phyloP scores from a whole-genome alignment of 805 yeast genomes.

The Kurtzmaniella fragi region DNA sequence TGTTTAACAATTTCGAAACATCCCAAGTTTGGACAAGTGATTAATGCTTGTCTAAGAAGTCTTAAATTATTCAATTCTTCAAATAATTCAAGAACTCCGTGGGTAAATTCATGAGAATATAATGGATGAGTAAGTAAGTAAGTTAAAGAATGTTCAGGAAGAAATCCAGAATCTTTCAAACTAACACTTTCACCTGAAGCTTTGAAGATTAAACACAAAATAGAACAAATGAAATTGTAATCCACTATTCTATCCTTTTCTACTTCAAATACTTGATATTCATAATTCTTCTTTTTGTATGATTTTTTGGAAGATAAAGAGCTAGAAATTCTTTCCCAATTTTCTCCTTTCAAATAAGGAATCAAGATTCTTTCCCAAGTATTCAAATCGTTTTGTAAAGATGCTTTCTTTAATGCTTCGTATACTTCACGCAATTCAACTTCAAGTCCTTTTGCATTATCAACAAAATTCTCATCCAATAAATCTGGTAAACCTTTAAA shows the following conservation, averaged over 20 bases:
- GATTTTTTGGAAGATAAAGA: not conserved
- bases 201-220: slow-evolving; percentile 39
- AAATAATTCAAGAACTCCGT: slow-evolving; percentile 51
- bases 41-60: slow-evolving; percentile 75
- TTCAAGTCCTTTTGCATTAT: slow-evolving; percentile 10
- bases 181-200: slow-evolving; percentile 8
- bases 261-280: slow-evolving; percentile 50
- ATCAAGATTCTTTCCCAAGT: slow-evolving; percentile 23
- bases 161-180: slow-evolving; percentile 16
- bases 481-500: slow-evolving; percentile 24
- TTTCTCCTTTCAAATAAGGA: slow-evolving; percentile 26
- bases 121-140: slow-evolving; percentile 85
- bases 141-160: slow-evolving; percentile 57
- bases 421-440: slow-evolving; percentile 19
- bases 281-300: slow-evolving; percentile 10
- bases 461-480: slow-evolving; percentile 15
- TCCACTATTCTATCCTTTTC: slow-evolving; percentile 67
- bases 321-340: slow-evolving; percentile 15
- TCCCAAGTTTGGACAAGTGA: slow-evolving; percentile 68
- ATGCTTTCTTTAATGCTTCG: slow-evolving; percentile 16
- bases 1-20: slow-evolving; percentile 60
- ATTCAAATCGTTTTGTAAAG: slow-evolving; percentile 13
- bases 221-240: slow-evolving; percentile 44
- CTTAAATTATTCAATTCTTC: slow-evolving; percentile 43
- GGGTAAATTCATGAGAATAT: slow-evolving; percentile 59